phyloP scores from a whole-genome alignment of 768 basidiomycete species.

The Pluteus cervinus region DNA sequence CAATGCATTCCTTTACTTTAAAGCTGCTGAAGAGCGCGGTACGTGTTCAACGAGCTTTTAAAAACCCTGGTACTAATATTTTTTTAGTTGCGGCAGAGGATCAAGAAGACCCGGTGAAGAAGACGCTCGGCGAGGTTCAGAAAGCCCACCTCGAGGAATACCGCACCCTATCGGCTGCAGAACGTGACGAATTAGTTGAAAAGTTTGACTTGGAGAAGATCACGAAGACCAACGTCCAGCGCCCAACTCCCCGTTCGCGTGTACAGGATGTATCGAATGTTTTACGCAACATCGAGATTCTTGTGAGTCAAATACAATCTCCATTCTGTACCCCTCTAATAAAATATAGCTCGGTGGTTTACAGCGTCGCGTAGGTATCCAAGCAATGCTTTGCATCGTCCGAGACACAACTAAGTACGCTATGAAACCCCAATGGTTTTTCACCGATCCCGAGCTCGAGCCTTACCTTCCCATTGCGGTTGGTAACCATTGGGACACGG shows the following conservation, averaged over 20 bases:
- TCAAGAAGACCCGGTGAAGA: too few relatives aligned
- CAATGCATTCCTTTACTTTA: not conserved
- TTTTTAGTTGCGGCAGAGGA: too few relatives aligned
- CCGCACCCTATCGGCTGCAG: not conserved
- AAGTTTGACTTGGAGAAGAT: not conserved
- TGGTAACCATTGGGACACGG: too few relatives aligned
- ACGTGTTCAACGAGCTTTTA: too few relatives aligned
- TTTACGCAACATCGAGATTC: too few relatives aligned
- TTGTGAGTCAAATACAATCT: slow-evolving; percentile 2
- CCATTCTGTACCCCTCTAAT: not conserved
- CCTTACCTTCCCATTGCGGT: slow-evolving; percentile 14
- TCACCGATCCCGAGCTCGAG: slow-evolving; percentile 9
- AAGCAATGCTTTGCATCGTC: slow-evolving; percentile 19
- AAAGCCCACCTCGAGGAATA: too few relatives aligned
- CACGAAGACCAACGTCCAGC: not conserved
- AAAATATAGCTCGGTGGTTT: slow-evolving; percentile 6
- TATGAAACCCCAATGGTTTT: slow-evolving; percentile 15
- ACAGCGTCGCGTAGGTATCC: slow-evolving; percentile 11
- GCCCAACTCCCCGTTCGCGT: slow-evolving; percentile 4
- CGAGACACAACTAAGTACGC: slow-evolving; percentile 9
- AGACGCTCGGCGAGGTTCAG: too few relatives aligned
- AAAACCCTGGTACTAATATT: too few relatives aligned
- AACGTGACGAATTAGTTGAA: slow-evolving; percentile 4
- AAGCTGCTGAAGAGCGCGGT: slow-evolving; percentile 5
- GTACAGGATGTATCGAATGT: slow-evolving; percentile 10